Percentiles rank a stretch among this genome's conserved stretches.
Evolutionary conservation across 2,329 filamentous ascomycete species (phyloP).

Genomic region (Taxawa tesnikishii): DNA sequence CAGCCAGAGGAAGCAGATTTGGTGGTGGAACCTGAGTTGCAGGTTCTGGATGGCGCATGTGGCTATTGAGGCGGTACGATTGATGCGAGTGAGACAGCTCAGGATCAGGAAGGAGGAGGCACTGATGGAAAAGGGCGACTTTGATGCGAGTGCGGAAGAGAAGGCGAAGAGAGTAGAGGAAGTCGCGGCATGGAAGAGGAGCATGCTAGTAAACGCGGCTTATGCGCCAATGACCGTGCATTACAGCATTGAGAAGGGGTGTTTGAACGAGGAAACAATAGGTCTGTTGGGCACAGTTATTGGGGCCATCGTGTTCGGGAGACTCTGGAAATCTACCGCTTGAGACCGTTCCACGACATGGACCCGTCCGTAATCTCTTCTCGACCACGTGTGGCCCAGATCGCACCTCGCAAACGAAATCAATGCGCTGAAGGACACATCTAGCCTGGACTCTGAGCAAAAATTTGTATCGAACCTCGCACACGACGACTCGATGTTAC

Average conservation of each 20-base stretch:
- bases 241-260: constrained; percentile 8
- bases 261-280: constrained; percentile 6
- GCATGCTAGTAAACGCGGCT: constrained; percentile 8
- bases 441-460: too few relatives aligned
- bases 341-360: too few relatives aligned
- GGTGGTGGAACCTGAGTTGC: constrained; percentile 59
- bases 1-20: constrained; percentile 34
- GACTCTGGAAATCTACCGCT: constrained; percentile 5
- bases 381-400: too few relatives aligned
- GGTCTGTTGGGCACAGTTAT: constrained; percentile 8
- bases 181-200: constrained; percentile 7
- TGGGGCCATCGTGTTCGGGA: constrained; percentile 6
- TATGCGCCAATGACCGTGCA: constrained; percentile 8
- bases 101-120: constrained; percentile 19
- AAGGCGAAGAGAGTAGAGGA: constrained; percentile 26
- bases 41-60: constrained; percentile 74
- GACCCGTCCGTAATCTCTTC: too few relatives aligned
- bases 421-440: too few relatives aligned
- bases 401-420: too few relatives aligned
- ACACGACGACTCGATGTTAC: too few relatives aligned
- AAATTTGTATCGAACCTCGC: too few relatives aligned
- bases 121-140: constrained; percentile 23
- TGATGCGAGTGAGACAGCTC: constrained; percentile 36
- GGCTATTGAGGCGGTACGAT: constrained; percentile 57
- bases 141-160: constrained; percentile 23